A percentile compares a stretch with the other conserved stretches of the same genome.
Conservation (phyloP, 2,329 filamentous ascomycete genomes). For the Microcyclosporella mali region DNA sequence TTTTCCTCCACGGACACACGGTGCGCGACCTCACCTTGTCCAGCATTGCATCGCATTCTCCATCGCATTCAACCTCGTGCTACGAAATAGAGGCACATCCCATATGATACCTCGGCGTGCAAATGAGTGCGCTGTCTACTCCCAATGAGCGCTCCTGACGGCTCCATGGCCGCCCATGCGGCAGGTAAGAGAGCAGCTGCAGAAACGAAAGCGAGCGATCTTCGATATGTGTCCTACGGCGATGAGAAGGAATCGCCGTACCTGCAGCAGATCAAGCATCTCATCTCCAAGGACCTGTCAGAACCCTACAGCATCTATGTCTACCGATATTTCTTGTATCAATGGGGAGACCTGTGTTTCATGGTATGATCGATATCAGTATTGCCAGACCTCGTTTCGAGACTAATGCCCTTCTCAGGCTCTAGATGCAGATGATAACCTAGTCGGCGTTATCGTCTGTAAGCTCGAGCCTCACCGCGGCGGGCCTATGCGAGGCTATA, state of each 20-base stretch:
- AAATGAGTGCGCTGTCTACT: no score
- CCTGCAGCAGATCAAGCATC: slow-evolving; percentile 77
- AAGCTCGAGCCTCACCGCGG: slow-evolving; percentile 88
- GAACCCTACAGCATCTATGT: slow-evolving; percentile 99
- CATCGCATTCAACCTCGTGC: no score
- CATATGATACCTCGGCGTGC: no score
- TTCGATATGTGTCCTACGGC: slow-evolving; percentile 55
- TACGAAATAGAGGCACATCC: background rate
- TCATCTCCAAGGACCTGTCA: slow-evolving; percentile 94
- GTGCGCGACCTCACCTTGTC: no score
- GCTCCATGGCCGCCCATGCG: background rate
- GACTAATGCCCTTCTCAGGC: slow-evolving; percentile 35
- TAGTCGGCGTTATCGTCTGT: slow-evolving; percentile 88
- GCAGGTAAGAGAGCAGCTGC: background rate
- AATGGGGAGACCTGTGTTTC: slow-evolving; percentile 97
- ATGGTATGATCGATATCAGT: slow-evolving; percentile 53
- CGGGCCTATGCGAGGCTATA: slow-evolving; percentile 85
- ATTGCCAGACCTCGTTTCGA: background rate
- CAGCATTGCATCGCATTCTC: no score
- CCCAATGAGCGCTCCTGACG: slow-evolving; percentile 1
- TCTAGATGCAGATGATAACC: slow-evolving; percentile 50
- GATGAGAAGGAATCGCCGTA: slow-evolving; percentile 56
- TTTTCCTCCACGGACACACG: no score
- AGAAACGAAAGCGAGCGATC: slow-evolving; percentile 1
- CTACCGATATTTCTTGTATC: slow-evolving; percentile 94